Evolutionary conservation across 2,329 filamentous ascomycete genomes (phyloP).

Genomic region (Aspergillus novofumigatus): DNA sequence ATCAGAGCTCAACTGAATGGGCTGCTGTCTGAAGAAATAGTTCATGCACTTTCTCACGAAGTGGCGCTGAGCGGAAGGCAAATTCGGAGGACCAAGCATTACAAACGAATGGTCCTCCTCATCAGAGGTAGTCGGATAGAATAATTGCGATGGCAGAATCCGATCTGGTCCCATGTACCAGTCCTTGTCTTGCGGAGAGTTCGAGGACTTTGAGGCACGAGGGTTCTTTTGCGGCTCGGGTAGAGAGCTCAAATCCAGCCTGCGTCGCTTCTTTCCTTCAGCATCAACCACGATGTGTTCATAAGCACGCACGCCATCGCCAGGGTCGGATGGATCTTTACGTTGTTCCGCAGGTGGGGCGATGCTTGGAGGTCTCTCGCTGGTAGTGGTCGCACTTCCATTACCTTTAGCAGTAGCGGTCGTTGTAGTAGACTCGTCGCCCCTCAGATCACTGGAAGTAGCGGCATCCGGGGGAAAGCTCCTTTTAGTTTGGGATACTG

Average conservation of each 20-base stretch:
- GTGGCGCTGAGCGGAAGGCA: constrained; percentile 21
- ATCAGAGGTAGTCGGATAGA: constrained; percentile 35
- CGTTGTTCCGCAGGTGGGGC: background rate
- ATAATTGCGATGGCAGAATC: constrained; percentile 38
- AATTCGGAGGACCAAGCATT: constrained; percentile 16
- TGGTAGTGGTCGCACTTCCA: background rate
- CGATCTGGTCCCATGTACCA: constrained; percentile 40
- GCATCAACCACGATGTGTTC: constrained; percentile 23
- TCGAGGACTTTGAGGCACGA: background rate
- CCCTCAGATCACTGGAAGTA: background rate
- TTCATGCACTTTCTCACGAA: constrained; percentile 30
- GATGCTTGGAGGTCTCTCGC: background rate
- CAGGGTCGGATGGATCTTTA: background rate
- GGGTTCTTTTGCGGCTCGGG: constrained; percentile 1
- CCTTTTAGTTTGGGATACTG: background rate
- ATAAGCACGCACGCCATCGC: constrained; percentile 9
- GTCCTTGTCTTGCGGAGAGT: background rate
- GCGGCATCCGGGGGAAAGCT: background rate
- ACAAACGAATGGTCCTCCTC: constrained; percentile 26
- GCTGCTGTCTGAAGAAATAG: constrained; percentile 25
- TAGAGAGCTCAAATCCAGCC: constrained; percentile 16
- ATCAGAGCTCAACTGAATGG: constrained; percentile 15
- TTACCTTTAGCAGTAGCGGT: background rate
- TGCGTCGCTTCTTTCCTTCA: constrained; percentile 29
- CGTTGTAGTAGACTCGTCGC: background rate